Conservation (phyloP, 1,284 basidiomycete species). For the Apiotrichum akiyoshidainum region DNA sequence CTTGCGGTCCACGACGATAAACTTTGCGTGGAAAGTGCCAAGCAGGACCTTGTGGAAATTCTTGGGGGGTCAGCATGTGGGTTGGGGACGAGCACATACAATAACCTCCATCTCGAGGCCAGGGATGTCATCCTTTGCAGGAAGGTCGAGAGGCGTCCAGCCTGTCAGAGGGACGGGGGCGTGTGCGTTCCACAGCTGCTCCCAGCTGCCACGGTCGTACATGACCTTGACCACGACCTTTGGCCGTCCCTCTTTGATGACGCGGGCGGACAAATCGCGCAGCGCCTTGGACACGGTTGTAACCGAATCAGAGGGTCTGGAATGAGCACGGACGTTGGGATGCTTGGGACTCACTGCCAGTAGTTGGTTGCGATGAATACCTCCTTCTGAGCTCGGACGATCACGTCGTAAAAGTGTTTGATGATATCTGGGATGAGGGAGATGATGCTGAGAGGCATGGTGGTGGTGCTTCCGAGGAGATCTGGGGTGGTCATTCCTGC, state of each 20-base stretch:
- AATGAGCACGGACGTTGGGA: not conserved
- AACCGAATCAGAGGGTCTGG: conserved; percentile 56
- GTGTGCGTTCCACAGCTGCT: conserved; percentile 59
- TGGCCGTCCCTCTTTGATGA: conserved; percentile 53
- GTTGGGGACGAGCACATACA: conserved; percentile 30
- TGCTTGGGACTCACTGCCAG: conserved; percentile 50
- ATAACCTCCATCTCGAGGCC: conserved; percentile 64
- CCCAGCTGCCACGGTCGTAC: conserved; percentile 65
- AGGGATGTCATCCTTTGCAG: conserved; percentile 59
- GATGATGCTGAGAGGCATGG: conserved; percentile 55
- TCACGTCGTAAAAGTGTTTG: conserved; percentile 57
- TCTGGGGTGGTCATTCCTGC: conserved; percentile 57
- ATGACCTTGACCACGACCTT: conserved; percentile 62
- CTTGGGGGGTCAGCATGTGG: conserved; percentile 13
- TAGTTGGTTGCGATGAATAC: conserved; percentile 63
- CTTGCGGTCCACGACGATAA: conserved; percentile 69
- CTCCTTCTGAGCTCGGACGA: conserved; percentile 58
- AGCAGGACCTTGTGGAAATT: conserved; percentile 58
- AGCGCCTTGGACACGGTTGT: conserved; percentile 58
- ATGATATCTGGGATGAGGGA: conserved; percentile 62
- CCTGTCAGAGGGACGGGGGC: conserved; percentile 56
- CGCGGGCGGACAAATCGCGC: conserved; percentile 57
- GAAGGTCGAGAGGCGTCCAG: conserved; percentile 60
- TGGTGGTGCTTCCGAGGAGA: conserved; percentile 57
- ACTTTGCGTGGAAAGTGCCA: conserved; percentile 76